phyloP scores from a whole-genome alignment of 495 filamentous ascomycete species.

The Diplogelasinospora grovesii region DNA sequence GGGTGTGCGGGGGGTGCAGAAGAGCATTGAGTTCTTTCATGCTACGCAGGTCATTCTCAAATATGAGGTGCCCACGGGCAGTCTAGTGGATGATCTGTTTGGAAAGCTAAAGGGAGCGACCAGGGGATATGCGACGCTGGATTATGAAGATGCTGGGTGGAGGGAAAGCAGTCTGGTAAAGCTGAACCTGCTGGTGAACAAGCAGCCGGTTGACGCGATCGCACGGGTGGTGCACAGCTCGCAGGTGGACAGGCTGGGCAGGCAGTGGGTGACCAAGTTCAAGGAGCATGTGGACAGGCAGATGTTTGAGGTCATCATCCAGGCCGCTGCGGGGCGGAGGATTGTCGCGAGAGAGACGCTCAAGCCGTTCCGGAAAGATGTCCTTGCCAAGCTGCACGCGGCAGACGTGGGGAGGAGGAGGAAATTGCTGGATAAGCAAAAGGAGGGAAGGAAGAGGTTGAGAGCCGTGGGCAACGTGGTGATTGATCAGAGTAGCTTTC shows the following conservation, averaged over 20 bases:
- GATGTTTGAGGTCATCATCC: conserved; percentile 91
- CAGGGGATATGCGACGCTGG: conserved; percentile 66
- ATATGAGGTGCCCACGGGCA: conserved; percentile 79
- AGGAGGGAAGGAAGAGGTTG: conserved; percentile 87
- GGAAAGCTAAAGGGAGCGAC: conserved; percentile 90
- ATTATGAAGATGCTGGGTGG: conserved; percentile 94
- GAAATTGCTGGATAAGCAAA: conserved; percentile 94
- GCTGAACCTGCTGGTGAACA: conserved; percentile 90
- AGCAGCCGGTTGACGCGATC: conserved; percentile 87
- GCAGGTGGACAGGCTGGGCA: conserved; percentile 68
- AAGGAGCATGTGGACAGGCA: conserved; percentile 94
- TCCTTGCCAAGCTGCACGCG: conserved; percentile 88
- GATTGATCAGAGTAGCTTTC: conserved; percentile 91
- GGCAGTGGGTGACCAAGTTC: conserved; percentile 90
- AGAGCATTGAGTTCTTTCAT: conserved; percentile 83
- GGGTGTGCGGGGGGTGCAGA: conserved; percentile 76
- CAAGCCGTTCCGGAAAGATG: conserved; percentile 94
- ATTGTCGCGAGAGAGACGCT: conserved; percentile 91
- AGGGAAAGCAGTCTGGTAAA: conserved; percentile 74
- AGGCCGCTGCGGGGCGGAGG: conserved; percentile 76
- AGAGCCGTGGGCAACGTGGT: conserved; percentile 68
- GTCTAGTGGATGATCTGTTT: conserved; percentile 94
- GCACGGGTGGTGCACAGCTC: conserved; percentile 76
- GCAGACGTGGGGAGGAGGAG: conserved; percentile 73
- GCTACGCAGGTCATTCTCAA: conserved; percentile 93